phyloP scores from a whole-genome alignment of 345 rosid genomes.

The Kernera saxatilis region DNA sequence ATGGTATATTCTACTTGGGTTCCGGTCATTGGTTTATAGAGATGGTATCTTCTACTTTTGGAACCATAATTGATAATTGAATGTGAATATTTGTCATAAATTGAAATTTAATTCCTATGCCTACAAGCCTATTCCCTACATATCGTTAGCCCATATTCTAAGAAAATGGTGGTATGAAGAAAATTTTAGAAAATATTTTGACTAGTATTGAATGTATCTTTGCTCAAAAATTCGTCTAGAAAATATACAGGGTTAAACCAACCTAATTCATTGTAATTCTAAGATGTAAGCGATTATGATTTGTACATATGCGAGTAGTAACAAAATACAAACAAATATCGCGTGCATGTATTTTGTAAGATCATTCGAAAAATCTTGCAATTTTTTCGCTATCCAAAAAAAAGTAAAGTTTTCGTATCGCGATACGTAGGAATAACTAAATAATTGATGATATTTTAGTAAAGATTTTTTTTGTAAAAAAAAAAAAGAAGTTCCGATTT shows the following conservation, averaged over 20 bases:
- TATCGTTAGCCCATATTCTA: neutral
- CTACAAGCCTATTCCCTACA: neutral
- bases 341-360: neutral
- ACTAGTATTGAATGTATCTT: neutral
- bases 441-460: too few species aligned
- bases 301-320: neutral
- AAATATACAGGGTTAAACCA: neutral
- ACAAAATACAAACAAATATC: neutral
- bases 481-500: too few species aligned
- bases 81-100: neutral
- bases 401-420: neutral
- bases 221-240: neutral
- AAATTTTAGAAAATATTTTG: neutral
- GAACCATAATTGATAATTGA: neutral
- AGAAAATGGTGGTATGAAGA: neutral
- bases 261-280: neutral
- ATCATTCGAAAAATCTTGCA: neutral
- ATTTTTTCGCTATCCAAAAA: neutral
- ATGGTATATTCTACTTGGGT: neutral
- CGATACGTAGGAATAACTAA: neutral
- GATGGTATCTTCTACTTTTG: neutral
- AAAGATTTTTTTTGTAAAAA: too few species aligned
- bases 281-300: neutral
- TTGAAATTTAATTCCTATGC: neutral
- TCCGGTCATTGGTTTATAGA: neutral